A percentile compares a stretch with the other conserved stretches of the same genome.
phyloP scores from a whole-genome alignment of 2,329 filamentous ascomycete species.

The Penicillium palitans region DNA sequence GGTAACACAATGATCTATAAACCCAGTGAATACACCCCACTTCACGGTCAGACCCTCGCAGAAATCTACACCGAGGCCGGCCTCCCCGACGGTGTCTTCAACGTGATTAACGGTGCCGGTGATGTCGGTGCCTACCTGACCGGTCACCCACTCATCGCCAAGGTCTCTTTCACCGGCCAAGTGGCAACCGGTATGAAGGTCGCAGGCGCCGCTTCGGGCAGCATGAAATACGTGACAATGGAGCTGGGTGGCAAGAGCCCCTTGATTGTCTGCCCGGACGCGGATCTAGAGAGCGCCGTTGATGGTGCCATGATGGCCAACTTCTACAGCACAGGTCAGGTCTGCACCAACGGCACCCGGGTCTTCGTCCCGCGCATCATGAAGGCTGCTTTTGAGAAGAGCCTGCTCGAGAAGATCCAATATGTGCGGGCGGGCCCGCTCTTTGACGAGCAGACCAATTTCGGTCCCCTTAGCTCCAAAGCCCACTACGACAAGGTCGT shows the following conservation, averaged over 20 bases:
- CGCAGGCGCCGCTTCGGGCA: slow-evolving; percentile 69
- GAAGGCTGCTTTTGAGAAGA: slow-evolving; percentile 67
- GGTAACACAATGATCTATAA: slow-evolving; percentile 93
- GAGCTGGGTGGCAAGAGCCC: slow-evolving; percentile 88
- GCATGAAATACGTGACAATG: slow-evolving; percentile 91
- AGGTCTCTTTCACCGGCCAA: slow-evolving; percentile 88
- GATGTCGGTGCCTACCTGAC: slow-evolving; percentile 75
- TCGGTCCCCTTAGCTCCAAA: slow-evolving; percentile 77
- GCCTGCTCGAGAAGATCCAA: slow-evolving; percentile 68
- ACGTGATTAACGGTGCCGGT: slow-evolving; percentile 78
- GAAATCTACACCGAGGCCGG: slow-evolving; percentile 77
- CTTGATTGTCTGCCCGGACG: slow-evolving; percentile 76
- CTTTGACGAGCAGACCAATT: slow-evolving; percentile 72
- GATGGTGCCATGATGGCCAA: slow-evolving; percentile 92
- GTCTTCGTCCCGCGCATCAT: slow-evolving; percentile 74
- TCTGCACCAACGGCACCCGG: slow-evolving; percentile 88
- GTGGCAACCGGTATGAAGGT: slow-evolving; percentile 82
- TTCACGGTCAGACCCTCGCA: slow-evolving; percentile 76
- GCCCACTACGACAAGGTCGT: slow-evolving; percentile 74
- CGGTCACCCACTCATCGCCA: slow-evolving; percentile 69
- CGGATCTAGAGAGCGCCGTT: slow-evolving; percentile 75
- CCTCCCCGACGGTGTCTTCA: slow-evolving; percentile 79
- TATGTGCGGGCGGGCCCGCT: slow-evolving; percentile 71
- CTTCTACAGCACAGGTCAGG: slow-evolving; percentile 87
- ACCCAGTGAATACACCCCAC: slow-evolving; percentile 80